Conservation (phyloP, 345 rosid genomes). For the Physaria fendleri region DNA sequence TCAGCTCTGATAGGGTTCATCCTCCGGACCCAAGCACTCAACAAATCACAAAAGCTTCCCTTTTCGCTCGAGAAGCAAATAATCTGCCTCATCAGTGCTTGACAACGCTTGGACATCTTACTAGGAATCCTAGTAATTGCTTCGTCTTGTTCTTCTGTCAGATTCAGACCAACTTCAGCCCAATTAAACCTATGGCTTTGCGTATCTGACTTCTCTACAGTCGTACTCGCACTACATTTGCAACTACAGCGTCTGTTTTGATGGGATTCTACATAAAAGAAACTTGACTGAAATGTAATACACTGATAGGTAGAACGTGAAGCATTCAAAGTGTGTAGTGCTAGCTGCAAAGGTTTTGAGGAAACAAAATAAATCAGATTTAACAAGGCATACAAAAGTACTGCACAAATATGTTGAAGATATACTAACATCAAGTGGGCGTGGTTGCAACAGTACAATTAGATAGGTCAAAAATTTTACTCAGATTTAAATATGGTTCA, state of each 20-base stretch:
- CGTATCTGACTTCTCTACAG: constrained; percentile 16
- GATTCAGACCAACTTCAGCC: constrained; percentile 40
- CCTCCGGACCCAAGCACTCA: constrained; percentile 61
- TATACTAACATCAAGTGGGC: background rate
- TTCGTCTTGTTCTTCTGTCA: constrained; percentile 42
- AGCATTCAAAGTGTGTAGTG: constrained; percentile 64
- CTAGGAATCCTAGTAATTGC: constrained; percentile 48
- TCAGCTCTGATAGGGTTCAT: constrained; percentile 74
- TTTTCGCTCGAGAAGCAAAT: constrained; percentile 41
- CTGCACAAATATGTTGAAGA: background rate
- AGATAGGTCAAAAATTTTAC: too few relatives aligned
- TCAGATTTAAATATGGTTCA: background rate
- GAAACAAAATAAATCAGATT: background rate
- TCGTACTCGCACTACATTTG: constrained; percentile 13
- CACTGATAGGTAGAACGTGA: constrained; percentile 75
- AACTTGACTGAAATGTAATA: constrained; percentile 51
- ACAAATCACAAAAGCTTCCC: constrained; percentile 39
- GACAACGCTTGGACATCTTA: constrained; percentile 60
- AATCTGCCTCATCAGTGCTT: constrained; percentile 62
- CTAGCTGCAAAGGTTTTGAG: constrained; percentile 36
- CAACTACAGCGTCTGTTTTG: constrained; percentile 8
- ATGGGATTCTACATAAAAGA: constrained; percentile 35
- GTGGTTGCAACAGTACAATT: background rate
- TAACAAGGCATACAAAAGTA: background rate
- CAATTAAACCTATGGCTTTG: constrained; percentile 44